Base-by-base conservation (phyloP, 1,139 yeast species). In the Geotrichum histeridarum region DNA sequence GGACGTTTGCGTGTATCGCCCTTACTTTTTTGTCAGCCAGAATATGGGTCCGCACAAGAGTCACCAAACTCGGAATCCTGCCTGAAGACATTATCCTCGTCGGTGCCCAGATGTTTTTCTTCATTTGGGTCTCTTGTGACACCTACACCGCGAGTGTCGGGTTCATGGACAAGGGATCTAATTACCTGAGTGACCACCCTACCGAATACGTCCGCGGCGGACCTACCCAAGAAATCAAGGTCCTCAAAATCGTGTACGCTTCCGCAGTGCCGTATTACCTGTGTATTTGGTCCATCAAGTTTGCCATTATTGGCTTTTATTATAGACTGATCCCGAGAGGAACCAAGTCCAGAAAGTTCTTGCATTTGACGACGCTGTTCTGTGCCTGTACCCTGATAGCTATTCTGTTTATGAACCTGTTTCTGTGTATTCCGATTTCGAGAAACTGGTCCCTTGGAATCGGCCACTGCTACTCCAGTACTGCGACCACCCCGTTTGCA, bases 231-330 rank as follows among this genome's bases (percentile, higher is more conserved):
- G 54, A 59, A 50, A 42, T 59, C 18, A 50, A 31, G 17, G 63
- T 66, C 14, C 60, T 67, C 52, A 66, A 65, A 54, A 60, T 62
- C 12, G 59, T 66, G 33, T 67, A 64, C 48, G 59, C 68, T 14
- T 65, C 69, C 31, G 55, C 69, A 5, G 57, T 60, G 4, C 68
- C 69, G 3, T 67, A 67, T 60, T 67, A 65, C 50, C 42, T 66
- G 39, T 60, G 63, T 36, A 56, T 66, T 35, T 67, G 70, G 70
- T 50, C 59, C 53, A 62, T 67, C 59, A 67, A 67, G 54, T 62
- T 60, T 45, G 65, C 68, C n/a, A 60, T 67, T 41, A 50, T 67
- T 33, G 66, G 67, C 8, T 59, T 67, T 38, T 67, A 64, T 56
- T 65, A 60, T 50, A 59, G 68, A 35, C 58, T 67, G 37, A 62